phyloP scores from a whole-genome alignment of 2,329 filamentous ascomycete species.

The Cytospora leucostoma region DNA sequence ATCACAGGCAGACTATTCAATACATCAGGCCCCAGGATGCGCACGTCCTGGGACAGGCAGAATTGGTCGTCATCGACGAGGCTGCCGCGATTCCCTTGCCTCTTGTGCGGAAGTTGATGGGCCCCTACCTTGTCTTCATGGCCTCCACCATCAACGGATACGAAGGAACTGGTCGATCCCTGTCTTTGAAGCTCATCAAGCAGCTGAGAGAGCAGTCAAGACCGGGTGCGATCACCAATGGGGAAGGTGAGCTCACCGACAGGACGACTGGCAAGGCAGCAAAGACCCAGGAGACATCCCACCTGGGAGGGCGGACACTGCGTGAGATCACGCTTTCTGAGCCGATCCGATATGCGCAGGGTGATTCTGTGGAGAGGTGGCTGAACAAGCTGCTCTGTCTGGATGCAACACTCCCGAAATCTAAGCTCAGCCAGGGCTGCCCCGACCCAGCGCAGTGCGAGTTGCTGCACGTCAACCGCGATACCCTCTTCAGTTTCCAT shows the following conservation, averaged over 20 bases:
- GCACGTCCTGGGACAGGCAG: constrained; percentile 91
- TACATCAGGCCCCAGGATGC: constrained; percentile 97
- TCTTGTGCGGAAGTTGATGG: constrained; percentile 89
- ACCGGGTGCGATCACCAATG: constrained; percentile 56
- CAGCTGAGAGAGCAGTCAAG: constrained; percentile 92
- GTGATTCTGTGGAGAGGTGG: constrained; percentile 94
- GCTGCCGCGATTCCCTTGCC: constrained; percentile 94
- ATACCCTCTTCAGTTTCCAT: constrained; percentile 97
- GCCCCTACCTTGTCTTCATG: constrained; percentile 98
- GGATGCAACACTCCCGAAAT: constrained; percentile 83
- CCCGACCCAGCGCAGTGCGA: constrained; percentile 92
- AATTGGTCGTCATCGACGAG: constrained; percentile 94
- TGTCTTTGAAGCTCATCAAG: constrained; percentile 95
- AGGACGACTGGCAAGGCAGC: constrained; percentile 73
- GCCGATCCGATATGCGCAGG: constrained; percentile 90
- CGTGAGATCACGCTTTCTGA: constrained; percentile 91
- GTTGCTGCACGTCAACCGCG: constrained; percentile 89
- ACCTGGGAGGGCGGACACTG: constrained; percentile 70
- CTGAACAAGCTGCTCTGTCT: constrained; percentile 91
- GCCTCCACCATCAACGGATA: constrained; percentile 99
- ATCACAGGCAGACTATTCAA: constrained; percentile 96
- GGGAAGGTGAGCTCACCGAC: constrained; percentile 70
- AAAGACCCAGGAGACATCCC: constrained; percentile 61
- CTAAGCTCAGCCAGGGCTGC: constrained; percentile 74
- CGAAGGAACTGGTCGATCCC: constrained; percentile 90